Conservation (phyloP, 352 stramenopile species). For the Phytophthora kernoviae region DNA sequence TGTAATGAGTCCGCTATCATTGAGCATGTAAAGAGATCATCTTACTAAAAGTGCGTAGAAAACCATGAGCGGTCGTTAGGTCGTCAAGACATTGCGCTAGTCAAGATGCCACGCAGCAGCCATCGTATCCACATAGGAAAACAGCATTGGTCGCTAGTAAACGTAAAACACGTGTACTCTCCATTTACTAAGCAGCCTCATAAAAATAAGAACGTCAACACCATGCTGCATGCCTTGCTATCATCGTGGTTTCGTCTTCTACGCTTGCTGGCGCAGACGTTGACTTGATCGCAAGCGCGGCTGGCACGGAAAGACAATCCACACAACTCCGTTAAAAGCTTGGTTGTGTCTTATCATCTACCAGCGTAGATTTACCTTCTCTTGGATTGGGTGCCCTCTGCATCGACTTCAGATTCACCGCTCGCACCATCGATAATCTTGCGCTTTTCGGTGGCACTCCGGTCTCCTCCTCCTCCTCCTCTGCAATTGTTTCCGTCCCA, state of each 20-base stretch:
- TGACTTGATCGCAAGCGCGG: constrained; percentile 19
- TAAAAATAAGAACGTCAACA: constrained; percentile 16
- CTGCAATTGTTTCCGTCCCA: constrained; percentile 11
- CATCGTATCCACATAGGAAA: too few species aligned
- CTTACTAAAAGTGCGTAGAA: too few species aligned
- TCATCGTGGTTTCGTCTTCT: too few species aligned
- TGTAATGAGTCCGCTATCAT: too few species aligned
- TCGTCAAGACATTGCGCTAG: constrained; percentile 15
- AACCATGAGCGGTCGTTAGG: constrained; percentile 1
- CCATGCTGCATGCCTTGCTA: neutral
- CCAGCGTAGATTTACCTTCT: constrained; percentile 20
- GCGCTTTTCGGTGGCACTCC: constrained; percentile 18
- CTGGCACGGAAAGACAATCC: constrained; percentile 13
- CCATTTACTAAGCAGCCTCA: neutral
- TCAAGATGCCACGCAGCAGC: constrained; percentile 19
- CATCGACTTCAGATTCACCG: neutral
- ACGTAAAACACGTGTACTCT: neutral
- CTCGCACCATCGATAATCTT: constrained; percentile 7
- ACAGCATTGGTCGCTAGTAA: neutral
- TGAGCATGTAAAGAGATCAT: too few species aligned
- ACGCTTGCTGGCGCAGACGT: constrained; percentile 8
- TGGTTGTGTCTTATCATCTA: neutral
- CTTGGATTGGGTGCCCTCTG: neutral
- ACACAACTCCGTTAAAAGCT: neutral
- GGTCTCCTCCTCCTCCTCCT: constrained; percentile 19